phyloP scores from a whole-genome alignment of 2,329 filamentous ascomycete genomes.

The Cercospora beticola region DNA sequence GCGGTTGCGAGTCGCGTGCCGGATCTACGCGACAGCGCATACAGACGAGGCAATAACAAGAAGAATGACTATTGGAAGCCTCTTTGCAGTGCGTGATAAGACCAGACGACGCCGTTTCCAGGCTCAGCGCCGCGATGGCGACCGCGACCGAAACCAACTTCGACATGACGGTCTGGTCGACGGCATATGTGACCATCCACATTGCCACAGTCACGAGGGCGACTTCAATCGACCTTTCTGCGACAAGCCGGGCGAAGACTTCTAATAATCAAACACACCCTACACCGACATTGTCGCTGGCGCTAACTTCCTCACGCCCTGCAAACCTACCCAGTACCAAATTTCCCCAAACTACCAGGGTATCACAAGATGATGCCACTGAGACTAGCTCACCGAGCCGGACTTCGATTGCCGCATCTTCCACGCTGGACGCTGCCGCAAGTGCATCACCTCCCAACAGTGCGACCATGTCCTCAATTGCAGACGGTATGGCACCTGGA shows the following conservation, averaged over 20 bases:
- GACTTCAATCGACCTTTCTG: background rate
- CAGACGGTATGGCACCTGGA: constrained; percentile 5
- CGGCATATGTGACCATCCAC: constrained; percentile 7
- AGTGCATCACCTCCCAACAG: constrained; percentile 4
- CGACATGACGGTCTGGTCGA: constrained; percentile 3
- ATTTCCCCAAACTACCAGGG: constrained; percentile 7
- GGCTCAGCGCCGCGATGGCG: background rate
- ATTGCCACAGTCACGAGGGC: background rate
- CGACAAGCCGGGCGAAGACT: background rate
- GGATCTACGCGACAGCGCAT: background rate
- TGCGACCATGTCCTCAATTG: constrained; percentile 15
- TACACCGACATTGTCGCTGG: background rate
- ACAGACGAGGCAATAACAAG: background rate
- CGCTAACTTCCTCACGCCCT: constrained; percentile 7
- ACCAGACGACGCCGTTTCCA: background rate
- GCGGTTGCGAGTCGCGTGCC: background rate
- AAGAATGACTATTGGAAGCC: background rate
- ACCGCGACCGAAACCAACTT: constrained; percentile 4
- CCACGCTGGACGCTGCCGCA: background rate
- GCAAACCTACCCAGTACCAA: constrained; percentile 7
- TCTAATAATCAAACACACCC: background rate
- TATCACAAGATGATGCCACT: background rate
- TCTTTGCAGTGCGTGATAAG: background rate
- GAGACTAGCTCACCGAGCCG: background rate
- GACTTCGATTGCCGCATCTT: background rate